Evolutionary conservation across 345 rosid genomes (phyloP).

Genomic region (Populus simonii): DNA sequence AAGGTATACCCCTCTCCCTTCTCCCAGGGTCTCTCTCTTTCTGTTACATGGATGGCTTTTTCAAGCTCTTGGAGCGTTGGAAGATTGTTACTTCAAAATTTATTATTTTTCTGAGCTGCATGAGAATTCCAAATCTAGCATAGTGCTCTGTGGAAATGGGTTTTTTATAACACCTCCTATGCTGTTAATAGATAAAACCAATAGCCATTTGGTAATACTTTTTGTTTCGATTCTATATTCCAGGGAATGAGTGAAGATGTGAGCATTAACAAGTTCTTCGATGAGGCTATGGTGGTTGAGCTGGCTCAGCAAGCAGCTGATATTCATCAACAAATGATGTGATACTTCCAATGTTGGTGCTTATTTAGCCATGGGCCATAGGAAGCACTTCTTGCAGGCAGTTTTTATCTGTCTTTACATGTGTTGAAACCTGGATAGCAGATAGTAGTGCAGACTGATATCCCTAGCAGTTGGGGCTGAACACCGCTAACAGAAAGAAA

Average conservation of each 20-base stretch:
- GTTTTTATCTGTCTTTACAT: neutral
- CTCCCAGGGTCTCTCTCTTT: neutral
- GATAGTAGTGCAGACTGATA: neutral
- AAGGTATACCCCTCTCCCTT: constrained; percentile 40
- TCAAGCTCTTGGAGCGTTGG: neutral
- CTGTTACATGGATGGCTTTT: neutral
- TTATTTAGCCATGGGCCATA: neutral
- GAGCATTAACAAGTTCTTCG: constrained; percentile 83
- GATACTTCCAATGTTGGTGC: constrained; percentile 6
- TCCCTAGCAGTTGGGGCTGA: neutral
- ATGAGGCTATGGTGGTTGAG: constrained; percentile 85
- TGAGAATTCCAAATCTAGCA: neutral
- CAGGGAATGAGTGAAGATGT: constrained; percentile 96
- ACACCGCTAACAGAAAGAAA: neutral
- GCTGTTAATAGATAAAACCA: neutral
- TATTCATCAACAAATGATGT: constrained; percentile 71
- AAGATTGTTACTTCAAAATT: neutral
- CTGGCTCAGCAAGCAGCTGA: constrained; percentile 83
- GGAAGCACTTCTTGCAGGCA: neutral
- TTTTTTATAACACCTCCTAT: neutral
- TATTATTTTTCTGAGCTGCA: neutral
- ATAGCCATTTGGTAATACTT: neutral
- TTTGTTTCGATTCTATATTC: neutral
- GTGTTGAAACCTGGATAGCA: neutral
- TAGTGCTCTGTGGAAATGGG: neutral